phyloP scores from a whole-genome alignment of 495 filamentous ascomycete species.

The Neurospora hispaniola region DNA sequence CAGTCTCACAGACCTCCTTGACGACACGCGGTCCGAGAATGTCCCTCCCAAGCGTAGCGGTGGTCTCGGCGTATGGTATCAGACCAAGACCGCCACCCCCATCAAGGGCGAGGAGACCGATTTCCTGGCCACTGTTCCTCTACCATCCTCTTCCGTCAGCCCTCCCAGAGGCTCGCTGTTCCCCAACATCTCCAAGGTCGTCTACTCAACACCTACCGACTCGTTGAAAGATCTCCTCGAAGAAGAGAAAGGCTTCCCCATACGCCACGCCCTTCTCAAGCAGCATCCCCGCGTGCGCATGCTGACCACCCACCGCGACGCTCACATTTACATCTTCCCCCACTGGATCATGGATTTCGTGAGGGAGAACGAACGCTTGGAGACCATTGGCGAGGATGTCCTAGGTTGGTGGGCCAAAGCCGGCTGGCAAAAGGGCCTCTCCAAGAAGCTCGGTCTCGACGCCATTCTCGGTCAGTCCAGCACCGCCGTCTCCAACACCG shows the following conservation, averaged over 20 bases:
- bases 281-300: slow-evolving; percentile 66
- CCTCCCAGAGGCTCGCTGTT: slow-evolving; percentile 51
- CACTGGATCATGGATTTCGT: slow-evolving; percentile 84
- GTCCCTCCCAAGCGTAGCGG: slow-evolving; percentile 43
- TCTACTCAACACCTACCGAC: slow-evolving; percentile 70
- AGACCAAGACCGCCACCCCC: slow-evolving; percentile 62
- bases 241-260: slow-evolving; percentile 55
- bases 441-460: slow-evolving; percentile 61
- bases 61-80: slow-evolving; percentile 79
- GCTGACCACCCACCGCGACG: slow-evolving; percentile 70
- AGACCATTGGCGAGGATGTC: slow-evolving; percentile 84
- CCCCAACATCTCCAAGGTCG: slow-evolving; percentile 51
- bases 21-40: slow-evolving; percentile 19
- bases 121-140: slow-evolving; percentile 64
- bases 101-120: slow-evolving; percentile 88
- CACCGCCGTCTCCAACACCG: slow-evolving; percentile 6
- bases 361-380: slow-evolving; percentile 61
- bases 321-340: slow-evolving; percentile 88
- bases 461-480: slow-evolving; percentile 43
- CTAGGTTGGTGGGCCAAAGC: slow-evolving; percentile 93
- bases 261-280: slow-evolving; percentile 60
- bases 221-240: slow-evolving; percentile 72
- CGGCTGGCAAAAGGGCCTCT: slow-evolving; percentile 74
- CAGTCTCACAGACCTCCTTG: slow-evolving; percentile 42
- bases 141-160: slow-evolving; percentile 44